Conservation (phyloP, 202 grass and related monocot species). For the Elaeis oleifera region DNA sequence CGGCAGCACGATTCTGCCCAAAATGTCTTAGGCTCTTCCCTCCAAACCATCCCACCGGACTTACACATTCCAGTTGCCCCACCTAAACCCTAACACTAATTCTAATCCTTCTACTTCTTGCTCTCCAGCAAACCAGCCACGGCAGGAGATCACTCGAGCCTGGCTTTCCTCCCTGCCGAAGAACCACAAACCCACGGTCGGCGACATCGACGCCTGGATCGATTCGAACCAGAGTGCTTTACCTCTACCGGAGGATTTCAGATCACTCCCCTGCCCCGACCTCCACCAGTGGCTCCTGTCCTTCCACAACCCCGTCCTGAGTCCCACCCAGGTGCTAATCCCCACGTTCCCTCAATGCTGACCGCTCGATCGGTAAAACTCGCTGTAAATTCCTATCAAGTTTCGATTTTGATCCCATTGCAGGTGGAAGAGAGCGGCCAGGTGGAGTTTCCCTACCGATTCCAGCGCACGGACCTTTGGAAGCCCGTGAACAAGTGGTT, state of each 20-base stretch:
- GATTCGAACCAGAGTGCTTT: constrained; percentile 33
- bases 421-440: constrained; percentile 60
- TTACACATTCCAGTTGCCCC: constrained; percentile 36
- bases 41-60: constrained; percentile 55
- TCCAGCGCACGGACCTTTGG: constrained; percentile 90
- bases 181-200: constrained; percentile 35
- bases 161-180: constrained; percentile 61
- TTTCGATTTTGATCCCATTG: background rate
- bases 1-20: too few species aligned
- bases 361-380: too few species aligned
- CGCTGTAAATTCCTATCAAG: too few species aligned
- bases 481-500: constrained; percentile 81
- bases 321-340: background rate
- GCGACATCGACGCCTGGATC: constrained; percentile 66
- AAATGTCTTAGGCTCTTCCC: constrained; percentile 46
- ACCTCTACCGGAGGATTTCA: constrained; percentile 17
- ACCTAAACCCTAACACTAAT: constrained; percentile 32
- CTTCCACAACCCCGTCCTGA: background rate
- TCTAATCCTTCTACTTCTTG: constrained; percentile 1
- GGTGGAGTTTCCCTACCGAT: constrained; percentile 75
- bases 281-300: constrained; percentile 62
- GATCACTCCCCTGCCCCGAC: constrained; percentile 48
- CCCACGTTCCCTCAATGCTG: background rate
- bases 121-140: constrained; percentile 30
- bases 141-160: constrained; percentile 36